A percentile compares a stretch with the other conserved stretches of the same genome.
Conservation (phyloP, 768 basidiomycete genomes). For the Exsudoporus frostii region DNA sequence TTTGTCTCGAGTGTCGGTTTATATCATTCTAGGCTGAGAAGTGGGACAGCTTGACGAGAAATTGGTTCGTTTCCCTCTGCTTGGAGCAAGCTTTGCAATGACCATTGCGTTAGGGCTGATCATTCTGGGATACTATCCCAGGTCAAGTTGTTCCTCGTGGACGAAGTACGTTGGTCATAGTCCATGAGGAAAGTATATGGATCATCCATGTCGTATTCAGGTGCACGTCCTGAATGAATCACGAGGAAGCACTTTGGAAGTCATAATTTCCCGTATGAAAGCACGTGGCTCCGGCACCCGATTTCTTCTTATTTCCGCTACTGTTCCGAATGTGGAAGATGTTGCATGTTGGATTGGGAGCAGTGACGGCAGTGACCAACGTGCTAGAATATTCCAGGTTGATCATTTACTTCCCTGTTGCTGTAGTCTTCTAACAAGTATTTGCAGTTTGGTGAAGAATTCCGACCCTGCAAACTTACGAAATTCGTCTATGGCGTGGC, state of each 20-base stretch:
- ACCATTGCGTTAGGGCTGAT: constrained; percentile 44
- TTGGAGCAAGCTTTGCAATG: not conserved
- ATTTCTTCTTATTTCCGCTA: constrained; percentile 89
- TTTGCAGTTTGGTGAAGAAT: constrained; percentile 86
- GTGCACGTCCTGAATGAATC: constrained; percentile 90
- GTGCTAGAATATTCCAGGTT: constrained; percentile 72
- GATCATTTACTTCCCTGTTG: not conserved
- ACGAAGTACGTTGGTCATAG: constrained; percentile 56
- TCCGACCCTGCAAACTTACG: constrained; percentile 78
- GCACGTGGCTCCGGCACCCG: constrained; percentile 64
- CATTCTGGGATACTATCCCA: constrained; percentile 66
- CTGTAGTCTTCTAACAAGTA: not conserved
- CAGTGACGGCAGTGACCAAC: constrained; percentile 25
- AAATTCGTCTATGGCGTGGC: constrained; percentile 71
- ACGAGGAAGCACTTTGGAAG: constrained; percentile 91
- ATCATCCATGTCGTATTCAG: constrained; percentile 35
- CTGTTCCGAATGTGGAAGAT: constrained; percentile 90
- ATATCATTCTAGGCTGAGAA: constrained; percentile 73
- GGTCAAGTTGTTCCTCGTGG: constrained; percentile 82
- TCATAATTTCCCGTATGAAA: constrained; percentile 93
- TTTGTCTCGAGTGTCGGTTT: not conserved
- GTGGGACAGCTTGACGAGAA: constrained; percentile 91
- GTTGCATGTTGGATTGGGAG: constrained; percentile 85
- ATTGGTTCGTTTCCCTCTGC: constrained; percentile 60
- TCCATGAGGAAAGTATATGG: not conserved